Conservation (phyloP, 805 yeast species). For the Kurtzmaniella cleridarum region DNA sequence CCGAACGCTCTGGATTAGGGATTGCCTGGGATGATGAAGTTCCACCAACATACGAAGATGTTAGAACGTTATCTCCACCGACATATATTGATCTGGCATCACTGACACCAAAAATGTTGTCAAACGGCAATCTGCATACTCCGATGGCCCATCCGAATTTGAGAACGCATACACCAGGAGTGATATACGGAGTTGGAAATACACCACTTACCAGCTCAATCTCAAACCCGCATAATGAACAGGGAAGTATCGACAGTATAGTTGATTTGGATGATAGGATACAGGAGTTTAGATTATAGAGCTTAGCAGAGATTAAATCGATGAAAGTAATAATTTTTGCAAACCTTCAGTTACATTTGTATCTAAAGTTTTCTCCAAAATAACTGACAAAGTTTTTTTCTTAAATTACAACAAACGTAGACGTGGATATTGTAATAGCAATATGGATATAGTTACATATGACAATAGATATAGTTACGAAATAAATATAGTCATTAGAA, state of each 20-base stretch:
- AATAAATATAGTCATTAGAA: no score
- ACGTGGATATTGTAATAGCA: no score
- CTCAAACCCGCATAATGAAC: conserved; percentile 9
- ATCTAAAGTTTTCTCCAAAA: no score
- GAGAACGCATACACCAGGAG: conserved; percentile 25
- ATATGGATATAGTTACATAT: no score
- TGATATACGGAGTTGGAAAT: conserved; percentile 39
- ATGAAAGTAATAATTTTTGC: no score
- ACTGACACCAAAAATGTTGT: conserved; percentile 12
- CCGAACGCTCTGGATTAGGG: conserved; percentile 92
- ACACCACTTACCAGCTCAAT: conserved; percentile 31
- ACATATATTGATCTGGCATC: conserved; percentile 41
- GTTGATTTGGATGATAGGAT: conserved; percentile 28
- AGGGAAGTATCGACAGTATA: conserved; percentile 20
- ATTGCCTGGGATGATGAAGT: conserved; percentile 99
- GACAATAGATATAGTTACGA: no score
- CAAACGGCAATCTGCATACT: conserved; percentile 8
- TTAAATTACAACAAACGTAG: no score
- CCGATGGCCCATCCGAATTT: neutral
- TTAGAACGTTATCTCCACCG: conserved; percentile 82
- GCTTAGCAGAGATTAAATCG: no score
- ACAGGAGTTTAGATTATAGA: conserved; percentile 25
- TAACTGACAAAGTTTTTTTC: no score
- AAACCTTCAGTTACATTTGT: no score
- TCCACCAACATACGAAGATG: conserved; percentile 91